phyloP scores from a whole-genome alignment of 2,329 filamentous ascomycete genomes.

The Aureobasidium sp. region DNA sequence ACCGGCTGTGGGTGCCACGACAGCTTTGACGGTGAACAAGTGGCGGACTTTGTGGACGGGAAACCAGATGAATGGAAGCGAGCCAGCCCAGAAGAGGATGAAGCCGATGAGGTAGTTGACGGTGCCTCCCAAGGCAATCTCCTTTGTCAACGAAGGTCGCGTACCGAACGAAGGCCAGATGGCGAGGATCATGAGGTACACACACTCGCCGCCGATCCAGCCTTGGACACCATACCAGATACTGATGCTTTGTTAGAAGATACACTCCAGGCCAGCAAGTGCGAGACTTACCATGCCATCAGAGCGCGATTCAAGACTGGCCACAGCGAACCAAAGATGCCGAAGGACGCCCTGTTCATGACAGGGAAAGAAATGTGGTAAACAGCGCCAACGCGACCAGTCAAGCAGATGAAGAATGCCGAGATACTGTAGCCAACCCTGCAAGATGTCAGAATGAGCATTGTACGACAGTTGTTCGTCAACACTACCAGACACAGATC shows the following conservation, averaged over 20 bases:
- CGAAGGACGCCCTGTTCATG: conserved; percentile 69
- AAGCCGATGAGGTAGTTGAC: conserved; percentile 62
- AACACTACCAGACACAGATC: conserved; percentile 30
- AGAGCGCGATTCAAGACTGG: conserved; percentile 83
- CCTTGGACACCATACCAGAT: conserved; percentile 83
- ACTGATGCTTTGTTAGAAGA: background rate
- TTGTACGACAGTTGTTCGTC: too few relatives aligned
- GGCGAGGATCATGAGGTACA: conserved; percentile 79
- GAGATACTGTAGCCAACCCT: conserved; percentile 70
- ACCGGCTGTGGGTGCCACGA: conserved; percentile 74
- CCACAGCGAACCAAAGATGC: conserved; percentile 85
- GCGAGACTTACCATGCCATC: conserved; percentile 56
- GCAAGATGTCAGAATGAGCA: conserved; percentile 21
- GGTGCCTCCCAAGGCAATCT: conserved; percentile 16
- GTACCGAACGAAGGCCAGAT: conserved; percentile 57
- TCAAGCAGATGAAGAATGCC: conserved; percentile 66
- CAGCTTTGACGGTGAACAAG: conserved; percentile 84
- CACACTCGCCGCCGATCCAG: conserved; percentile 71
- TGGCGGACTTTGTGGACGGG: conserved; percentile 84
- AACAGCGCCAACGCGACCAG: conserved; percentile 73
- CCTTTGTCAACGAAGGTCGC: conserved; percentile 2
- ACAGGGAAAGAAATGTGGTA: conserved; percentile 91
- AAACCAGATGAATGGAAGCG: conserved; percentile 80
- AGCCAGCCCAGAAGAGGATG: conserved; percentile 78
- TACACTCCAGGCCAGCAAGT: too few relatives aligned